Evolutionary conservation across 2,329 filamentous ascomycete species (phyloP), one percentile per base, ranked within the genome.

Genomic region (Beauveria sp.): DNA sequence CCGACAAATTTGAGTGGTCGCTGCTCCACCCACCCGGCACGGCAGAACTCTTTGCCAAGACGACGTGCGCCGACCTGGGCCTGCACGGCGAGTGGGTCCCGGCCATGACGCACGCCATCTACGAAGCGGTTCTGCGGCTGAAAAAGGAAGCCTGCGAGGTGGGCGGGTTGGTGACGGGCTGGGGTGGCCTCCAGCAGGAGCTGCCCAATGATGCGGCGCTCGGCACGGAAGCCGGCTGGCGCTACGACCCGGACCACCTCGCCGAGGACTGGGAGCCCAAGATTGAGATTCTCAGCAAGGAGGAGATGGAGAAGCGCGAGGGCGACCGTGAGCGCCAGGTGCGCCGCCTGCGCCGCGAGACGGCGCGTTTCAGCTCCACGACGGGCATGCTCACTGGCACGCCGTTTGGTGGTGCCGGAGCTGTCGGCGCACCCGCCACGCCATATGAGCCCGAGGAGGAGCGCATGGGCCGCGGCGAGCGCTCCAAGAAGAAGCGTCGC

Each of bases 1-100:
- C 91, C 3, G 95, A 99, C 79, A 96, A 93, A 70, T 98, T 99
- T 66, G 93, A 98, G 73, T 98, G 93, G 93, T 98, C 93, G 5
- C 79, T 99, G 22, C 80, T 96, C 20, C 93, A 98, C 69, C 92
- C 93, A 2, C 89, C 92, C 1, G 93, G 93, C 24, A 92, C 93
- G 47, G 91, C 95, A 0, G 93, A 99, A 73, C 86, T 88, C 14
- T 98, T 98, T 72, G 93, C 95, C 40, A 91, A 91, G 71, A 86
- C 91, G 66, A 98, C 95, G 0, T 98, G 95, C 71, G 90, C 91
- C 30, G 95, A 99, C 71, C 79, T 99, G 9, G 93, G 93, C 7
- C 79, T 99, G 58, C 82, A 87, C 7, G 91, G 92, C 51, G 95
- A 99, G 76, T 99, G 95, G 92, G 86, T 96, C 5, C 90, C 92